Evolutionary conservation across 768 basidiomycete species (phyloP).

Genomic region (Gymnopilus dilepis): DNA sequence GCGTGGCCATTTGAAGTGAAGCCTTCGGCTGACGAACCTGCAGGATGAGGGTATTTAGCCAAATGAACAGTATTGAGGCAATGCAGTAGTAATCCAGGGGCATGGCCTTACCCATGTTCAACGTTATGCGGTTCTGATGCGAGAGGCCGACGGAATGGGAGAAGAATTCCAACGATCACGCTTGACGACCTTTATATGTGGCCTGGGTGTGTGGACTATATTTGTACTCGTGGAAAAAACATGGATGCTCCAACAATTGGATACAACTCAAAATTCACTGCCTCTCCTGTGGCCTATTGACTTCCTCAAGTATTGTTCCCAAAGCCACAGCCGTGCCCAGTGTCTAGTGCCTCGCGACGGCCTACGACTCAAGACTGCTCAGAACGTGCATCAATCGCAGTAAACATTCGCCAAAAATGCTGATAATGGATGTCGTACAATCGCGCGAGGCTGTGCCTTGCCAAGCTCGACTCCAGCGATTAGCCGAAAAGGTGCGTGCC

Average conservation of each 20-base stretch:
- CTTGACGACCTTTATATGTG: background rate
- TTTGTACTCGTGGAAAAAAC: slow-evolving; percentile 1
- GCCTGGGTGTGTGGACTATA: background rate
- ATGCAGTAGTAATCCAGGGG: background rate
- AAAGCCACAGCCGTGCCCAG: background rate
- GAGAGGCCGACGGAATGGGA: background rate
- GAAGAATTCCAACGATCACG: background rate
- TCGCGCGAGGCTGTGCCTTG: no score
- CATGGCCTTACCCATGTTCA: background rate
- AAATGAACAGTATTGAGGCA: background rate
- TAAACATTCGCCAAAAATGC: background rate
- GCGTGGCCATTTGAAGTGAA: background rate
- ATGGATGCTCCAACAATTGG: background rate
- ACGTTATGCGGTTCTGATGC: background rate
- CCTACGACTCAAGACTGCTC: no score
- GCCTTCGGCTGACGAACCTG: slow-evolving; percentile 3
- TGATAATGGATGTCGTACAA: background rate
- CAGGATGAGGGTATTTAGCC: background rate
- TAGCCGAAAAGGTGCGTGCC: no score
- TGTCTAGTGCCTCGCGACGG: no score
- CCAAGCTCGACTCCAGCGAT: no score
- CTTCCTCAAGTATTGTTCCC: background rate
- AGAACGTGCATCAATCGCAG: no score
- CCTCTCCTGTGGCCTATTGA: background rate
- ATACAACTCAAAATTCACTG: background rate